Base-by-base conservation (phyloP, 345 rosid genomes). In the Capsella bursapastoris region DNA sequence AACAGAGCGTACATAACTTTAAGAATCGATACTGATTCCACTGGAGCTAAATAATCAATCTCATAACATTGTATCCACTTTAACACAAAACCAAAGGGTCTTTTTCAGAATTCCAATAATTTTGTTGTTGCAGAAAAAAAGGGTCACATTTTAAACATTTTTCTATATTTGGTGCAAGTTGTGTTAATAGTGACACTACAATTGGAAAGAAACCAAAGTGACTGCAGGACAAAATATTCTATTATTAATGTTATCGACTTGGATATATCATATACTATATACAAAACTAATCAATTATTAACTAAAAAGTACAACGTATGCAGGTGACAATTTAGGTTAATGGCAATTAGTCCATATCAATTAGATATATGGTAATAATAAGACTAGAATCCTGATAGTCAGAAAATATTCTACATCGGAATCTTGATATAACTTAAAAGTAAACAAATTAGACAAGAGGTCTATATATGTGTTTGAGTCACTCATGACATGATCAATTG, bases 181-280 rank as follows among this genome's bases (percentile, higher is more conserved):
- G 78, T 57, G 5, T 38, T 74, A 74, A 66, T 55, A 66, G 72
- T 58, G 72, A 65, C 72, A 48, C 52, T 37, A 48, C 78, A 48
- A 57, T 55, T 43, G 60, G 43, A 57, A 66, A 57, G 57, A 25
- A 74, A 48, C 47, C 41, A 66, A 48, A 74, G 43, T 35, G 51
- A 65, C 31, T 37, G 51, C 72, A 66, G 59, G 72, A 47, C 41
- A 73, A 35, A 65, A 35, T 45, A 45, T 66, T 18, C 7, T 44
- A 43, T 38, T 64, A 40, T 40, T 34, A 22, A 22, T 22, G 25
- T 22, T 22, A 22, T 22, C 25, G 25, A 22, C 25, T 22, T 22
- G 25, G 25, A 22, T 22, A 22, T 1, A 22, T 22, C 25, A 22
- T 22, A 22, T 22, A 22, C 25, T 22, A 22, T 22, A 22, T 22